These are phyloP conservation scores for Neopestalotiopsis rosae DNA, from an alignment of 2,329 filamentous ascomycete species.

Conservation along the genomic window DNA sequence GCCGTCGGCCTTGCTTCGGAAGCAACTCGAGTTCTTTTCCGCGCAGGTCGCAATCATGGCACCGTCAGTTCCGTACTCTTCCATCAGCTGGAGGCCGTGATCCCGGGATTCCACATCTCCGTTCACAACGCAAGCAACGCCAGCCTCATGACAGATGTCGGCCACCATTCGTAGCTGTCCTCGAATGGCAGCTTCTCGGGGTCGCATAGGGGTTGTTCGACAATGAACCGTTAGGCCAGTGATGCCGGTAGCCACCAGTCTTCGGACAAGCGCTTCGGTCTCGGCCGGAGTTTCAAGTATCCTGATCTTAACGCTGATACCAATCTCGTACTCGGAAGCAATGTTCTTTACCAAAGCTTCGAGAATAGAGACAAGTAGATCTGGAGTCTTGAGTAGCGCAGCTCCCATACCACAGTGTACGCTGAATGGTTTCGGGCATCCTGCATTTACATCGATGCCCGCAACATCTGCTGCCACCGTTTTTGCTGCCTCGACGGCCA, in stretches of 20 bases:
- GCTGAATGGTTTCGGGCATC: constrained; percentile 97
- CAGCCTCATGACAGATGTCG: constrained; percentile 78
- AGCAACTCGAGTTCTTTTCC: constrained; percentile 90
- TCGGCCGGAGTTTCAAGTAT: constrained; percentile 77
- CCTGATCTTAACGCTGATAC: constrained; percentile 96
- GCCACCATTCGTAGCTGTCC: constrained; percentile 86
- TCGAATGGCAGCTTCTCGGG: constrained; percentile 84
- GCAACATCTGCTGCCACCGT: constrained; percentile 86
- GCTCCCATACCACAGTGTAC: constrained; percentile 95
- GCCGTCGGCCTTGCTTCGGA: constrained; percentile 72
- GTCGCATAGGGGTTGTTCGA: constrained; percentile 94
- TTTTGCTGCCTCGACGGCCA: constrained; percentile 83
- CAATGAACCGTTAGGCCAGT: constrained; percentile 93
- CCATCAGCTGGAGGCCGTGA: constrained; percentile 72
- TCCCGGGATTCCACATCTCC: constrained; percentile 83
- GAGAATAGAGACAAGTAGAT: constrained; percentile 82
- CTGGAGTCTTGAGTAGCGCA: constrained; percentile 83
- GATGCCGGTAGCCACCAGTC: constrained; percentile 86
- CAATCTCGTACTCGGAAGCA: constrained; percentile 78
- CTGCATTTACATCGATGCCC: constrained; percentile 96
- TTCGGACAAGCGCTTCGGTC: constrained; percentile 78
- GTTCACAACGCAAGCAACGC: constrained; percentile 94
- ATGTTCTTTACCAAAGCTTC: constrained; percentile 82
- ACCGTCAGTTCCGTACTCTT: constrained; percentile 85
- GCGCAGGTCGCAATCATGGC: constrained; percentile 97